These are phyloP conservation scores for Alternaria triticimaculans DNA, from an alignment of 2,329 filamentous ascomycete genomes.

Conservation along the genomic window DNA sequence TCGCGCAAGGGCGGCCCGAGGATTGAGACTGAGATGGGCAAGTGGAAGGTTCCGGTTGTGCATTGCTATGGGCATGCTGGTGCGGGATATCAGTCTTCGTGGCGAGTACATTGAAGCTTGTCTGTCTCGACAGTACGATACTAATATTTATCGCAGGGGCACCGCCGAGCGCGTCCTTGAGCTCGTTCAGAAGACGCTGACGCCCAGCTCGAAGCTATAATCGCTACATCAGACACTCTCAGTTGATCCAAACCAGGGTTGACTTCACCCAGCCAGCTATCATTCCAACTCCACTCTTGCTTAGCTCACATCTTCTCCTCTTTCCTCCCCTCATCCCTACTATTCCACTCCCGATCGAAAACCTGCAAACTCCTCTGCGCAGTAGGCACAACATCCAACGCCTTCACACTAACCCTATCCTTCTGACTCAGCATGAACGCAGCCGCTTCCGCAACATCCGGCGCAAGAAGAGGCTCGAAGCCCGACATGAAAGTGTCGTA, in stretches of 20 bases:
- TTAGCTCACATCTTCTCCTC: background rate
- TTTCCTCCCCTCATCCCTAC: slow-evolving; percentile 7
- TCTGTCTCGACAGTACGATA: background rate
- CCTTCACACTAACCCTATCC: slow-evolving; percentile 54
- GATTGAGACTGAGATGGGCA: slow-evolving; percentile 71
- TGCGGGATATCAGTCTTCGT: slow-evolving; percentile 70
- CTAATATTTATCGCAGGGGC: slow-evolving; percentile 39
- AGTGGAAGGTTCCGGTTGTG: slow-evolving; percentile 62
- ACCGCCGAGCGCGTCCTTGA: slow-evolving; percentile 50
- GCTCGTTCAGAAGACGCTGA: slow-evolving; percentile 46
- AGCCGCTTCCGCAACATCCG: slow-evolving; percentile 54
- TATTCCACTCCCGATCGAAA: slow-evolving; percentile 47
- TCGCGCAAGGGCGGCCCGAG: slow-evolving; percentile 75
- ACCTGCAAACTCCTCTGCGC: slow-evolving; percentile 48
- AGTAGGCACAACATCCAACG: slow-evolving; percentile 57
- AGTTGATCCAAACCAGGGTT: background rate
- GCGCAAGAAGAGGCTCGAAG: slow-evolving; percentile 52
- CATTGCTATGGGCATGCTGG: slow-evolving; percentile 84
- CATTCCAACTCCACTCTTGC: background rate
- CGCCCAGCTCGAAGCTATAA: slow-evolving; percentile 34
- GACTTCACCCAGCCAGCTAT: too few relatives aligned
- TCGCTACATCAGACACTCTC: background rate
- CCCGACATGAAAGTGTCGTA: slow-evolving; percentile 56
- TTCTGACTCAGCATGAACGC: slow-evolving; percentile 54
- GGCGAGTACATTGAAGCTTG: slow-evolving; percentile 20